Conservation (phyloP, 2,329 filamentous ascomycete genomes). For the Alternaria gaisen region DNA sequence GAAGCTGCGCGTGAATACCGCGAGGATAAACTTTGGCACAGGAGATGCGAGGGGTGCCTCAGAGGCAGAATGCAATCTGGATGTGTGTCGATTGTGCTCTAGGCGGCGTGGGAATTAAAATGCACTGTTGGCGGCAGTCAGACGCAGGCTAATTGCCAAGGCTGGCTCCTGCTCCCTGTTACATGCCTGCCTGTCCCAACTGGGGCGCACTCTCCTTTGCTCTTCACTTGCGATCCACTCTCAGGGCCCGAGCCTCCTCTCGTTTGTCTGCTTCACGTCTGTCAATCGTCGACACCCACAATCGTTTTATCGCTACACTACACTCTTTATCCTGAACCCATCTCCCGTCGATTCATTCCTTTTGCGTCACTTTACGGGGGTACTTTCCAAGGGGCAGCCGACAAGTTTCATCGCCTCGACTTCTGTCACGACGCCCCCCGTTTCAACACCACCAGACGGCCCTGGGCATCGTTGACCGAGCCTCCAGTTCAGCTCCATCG, state of each 20-base stretch:
- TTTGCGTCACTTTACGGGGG: conserved; percentile 42
- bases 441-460: conserved; percentile 37
- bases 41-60: not conserved
- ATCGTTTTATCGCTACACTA: conserved; percentile 32
- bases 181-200: conserved; percentile 18
- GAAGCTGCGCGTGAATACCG: not conserved
- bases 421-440: conserved; percentile 46
- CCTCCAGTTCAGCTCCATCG: conserved; percentile 15
- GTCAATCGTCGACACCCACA: conserved; percentile 38
- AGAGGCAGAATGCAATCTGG: not conserved
- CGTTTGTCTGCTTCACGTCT: conserved; percentile 25
- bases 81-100: not conserved
- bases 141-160: conserved; percentile 18
- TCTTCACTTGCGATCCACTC: conserved; percentile 19
- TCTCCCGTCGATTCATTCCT: conserved; percentile 35
- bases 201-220: conserved; percentile 21
- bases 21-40: not conserved
- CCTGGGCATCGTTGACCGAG: conserved; percentile 21
- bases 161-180: conserved; percentile 15
- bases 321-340: conserved; percentile 17
- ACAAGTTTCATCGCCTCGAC: conserved; percentile 24
- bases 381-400: conserved; percentile 45
- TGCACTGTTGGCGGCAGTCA: conserved; percentile 3
- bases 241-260: conserved; percentile 29
- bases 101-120: not conserved